Evolutionary conservation across 1,284 basidiomycete genomes (phyloP).

Genomic region (Trametes hirsuta): DNA sequence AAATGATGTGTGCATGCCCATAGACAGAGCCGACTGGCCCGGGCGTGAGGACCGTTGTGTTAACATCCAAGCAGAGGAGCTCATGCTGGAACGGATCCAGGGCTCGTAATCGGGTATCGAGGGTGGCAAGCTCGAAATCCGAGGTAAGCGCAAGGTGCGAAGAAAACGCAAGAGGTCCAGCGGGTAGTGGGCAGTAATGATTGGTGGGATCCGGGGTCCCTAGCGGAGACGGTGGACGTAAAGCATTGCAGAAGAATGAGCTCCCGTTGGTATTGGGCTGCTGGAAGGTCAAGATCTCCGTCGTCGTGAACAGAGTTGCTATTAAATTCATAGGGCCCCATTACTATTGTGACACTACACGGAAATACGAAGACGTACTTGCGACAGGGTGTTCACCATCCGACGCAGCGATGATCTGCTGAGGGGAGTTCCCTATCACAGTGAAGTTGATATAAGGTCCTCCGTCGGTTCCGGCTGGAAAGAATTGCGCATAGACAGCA

Average conservation of each 20-base stretch:
- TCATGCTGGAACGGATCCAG: conserved; percentile 84
- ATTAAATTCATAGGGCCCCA: conserved; percentile 8
- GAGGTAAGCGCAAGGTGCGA: conserved; percentile 72
- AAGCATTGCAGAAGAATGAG: conserved; percentile 73
- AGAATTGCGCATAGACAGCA: conserved; percentile 75
- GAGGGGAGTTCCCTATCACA: conserved; percentile 60
- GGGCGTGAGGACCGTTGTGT: conserved; percentile 77
- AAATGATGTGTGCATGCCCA: conserved; percentile 77
- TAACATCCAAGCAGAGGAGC: conserved; percentile 81
- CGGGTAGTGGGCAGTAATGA: conserved; percentile 70
- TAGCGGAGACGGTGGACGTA: conserved; percentile 77
- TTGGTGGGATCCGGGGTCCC: conserved; percentile 41
- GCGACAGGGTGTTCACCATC: conserved; percentile 65
- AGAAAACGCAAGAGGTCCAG: conserved; percentile 84
- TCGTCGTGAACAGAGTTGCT: conserved; percentile 87
- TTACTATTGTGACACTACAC: not conserved
- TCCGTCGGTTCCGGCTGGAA: conserved; percentile 44
- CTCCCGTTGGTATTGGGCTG: conserved; percentile 71
- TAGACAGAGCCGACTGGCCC: conserved; percentile 54
- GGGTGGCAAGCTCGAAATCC: conserved; percentile 79
- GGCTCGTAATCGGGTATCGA: conserved; percentile 83
- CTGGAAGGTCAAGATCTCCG: conserved; percentile 77
- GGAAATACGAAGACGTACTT: conserved; percentile 34
- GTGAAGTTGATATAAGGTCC: conserved; percentile 65
- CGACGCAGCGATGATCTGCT: conserved; percentile 61